Conservation (phyloP, 345 rosid species). For the Aquilaria yunnanensis region DNA sequence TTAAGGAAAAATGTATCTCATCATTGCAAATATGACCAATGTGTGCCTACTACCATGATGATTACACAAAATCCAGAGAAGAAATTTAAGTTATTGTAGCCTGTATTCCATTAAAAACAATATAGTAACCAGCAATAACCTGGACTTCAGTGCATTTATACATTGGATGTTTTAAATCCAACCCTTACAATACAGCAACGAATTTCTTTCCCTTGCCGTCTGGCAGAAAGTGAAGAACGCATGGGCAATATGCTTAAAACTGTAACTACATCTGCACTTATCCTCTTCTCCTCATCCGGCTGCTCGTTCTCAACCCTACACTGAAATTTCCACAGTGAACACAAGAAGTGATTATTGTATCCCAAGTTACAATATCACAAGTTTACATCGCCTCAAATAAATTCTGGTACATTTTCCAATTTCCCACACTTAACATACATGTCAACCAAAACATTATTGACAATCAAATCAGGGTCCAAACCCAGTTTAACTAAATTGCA, state of each 20-base stretch:
- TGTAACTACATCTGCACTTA: constrained; percentile 42
- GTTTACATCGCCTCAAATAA: constrained; percentile 37
- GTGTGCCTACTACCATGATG: no score
- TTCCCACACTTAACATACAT: constrained; percentile 56
- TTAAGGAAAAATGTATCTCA: no score
- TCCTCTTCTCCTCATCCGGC: constrained; percentile 32
- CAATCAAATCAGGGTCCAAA: constrained; percentile 27
- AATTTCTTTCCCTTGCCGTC: constrained; percentile 55
- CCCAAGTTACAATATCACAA: constrained; percentile 55
- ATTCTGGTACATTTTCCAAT: constrained; percentile 28
- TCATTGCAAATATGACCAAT: no score
- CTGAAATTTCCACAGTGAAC: constrained; percentile 39
- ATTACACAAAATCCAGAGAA: no score
- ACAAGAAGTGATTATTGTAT: constrained; percentile 50
- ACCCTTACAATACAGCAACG: constrained; percentile 46
- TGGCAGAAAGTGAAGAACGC: constrained; percentile 49
- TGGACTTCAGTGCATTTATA: constrained; percentile 39
- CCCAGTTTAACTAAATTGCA: constrained; percentile 42
- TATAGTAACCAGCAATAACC: no score
- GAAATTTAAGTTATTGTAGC: no score
- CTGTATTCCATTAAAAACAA: no score
- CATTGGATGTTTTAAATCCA: constrained; percentile 40
- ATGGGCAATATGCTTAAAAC: constrained; percentile 46
- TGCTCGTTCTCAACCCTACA: constrained; percentile 38
- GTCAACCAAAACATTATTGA: constrained; percentile 49